Evolutionary conservation across 192 early-diverging fungal genomes (phyloP).

Genomic region (Linnemannia schmuckeri): DNA sequence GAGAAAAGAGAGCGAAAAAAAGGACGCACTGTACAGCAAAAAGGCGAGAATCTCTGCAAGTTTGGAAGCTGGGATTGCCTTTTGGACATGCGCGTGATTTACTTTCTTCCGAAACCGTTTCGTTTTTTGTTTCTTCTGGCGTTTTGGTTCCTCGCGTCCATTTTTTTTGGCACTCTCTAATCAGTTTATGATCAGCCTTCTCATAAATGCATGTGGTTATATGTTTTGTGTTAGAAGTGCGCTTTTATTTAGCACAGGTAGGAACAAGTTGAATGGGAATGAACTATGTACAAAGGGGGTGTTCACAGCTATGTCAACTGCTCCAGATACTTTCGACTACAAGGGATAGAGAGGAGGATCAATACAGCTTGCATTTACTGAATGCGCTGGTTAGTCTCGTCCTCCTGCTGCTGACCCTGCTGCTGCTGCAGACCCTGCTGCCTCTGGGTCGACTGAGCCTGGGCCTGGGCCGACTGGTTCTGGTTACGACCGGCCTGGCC

Average conservation of each 20-base stretch:
- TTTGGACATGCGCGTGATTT: no score
- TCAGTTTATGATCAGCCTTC: no score
- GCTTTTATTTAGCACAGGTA: neutral
- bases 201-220: no score
- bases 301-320: neutral
- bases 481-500: slow-evolving; percentile 6
- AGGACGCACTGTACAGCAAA: no score
- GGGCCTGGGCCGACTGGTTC: slow-evolving; percentile 11
- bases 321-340: neutral
- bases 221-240: neutral
- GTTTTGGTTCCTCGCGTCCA: no score
- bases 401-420: neutral
- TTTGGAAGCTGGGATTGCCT: no score
- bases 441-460: neutral
- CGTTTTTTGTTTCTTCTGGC: no score
- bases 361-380: neutral
- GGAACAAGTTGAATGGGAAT: neutral
- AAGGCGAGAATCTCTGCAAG: no score
- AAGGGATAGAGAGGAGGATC: neutral
- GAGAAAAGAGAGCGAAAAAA: neutral
- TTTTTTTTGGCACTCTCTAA: no score
- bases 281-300: neutral
- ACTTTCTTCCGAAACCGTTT: no score
- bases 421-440: neutral
- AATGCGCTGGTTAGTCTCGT: slow-evolving; percentile 2